Conservation (phyloP, 805 yeast species). For the Ogataea pini region DNA sequence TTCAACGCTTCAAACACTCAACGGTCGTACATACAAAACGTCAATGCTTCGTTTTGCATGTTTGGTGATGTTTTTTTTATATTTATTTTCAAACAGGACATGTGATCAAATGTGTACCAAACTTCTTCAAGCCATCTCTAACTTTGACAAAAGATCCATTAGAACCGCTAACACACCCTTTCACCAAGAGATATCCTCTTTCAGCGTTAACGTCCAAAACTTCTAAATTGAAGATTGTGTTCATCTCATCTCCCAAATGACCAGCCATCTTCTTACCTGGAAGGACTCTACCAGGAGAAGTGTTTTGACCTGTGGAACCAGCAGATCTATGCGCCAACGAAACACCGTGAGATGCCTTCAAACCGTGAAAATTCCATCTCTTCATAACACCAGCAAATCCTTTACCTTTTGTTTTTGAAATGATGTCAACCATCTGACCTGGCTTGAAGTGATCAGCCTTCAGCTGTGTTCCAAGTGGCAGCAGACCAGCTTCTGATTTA, state of each 20-base stretch:
- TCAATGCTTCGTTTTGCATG: background rate
- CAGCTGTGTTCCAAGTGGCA: slow-evolving; percentile 76
- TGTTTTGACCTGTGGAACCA: slow-evolving; percentile 96
- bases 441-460: slow-evolving; percentile 79
- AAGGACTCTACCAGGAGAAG: slow-evolving; percentile 91
- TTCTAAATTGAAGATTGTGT: slow-evolving; percentile 74
- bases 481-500: slow-evolving; percentile 59
- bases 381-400: slow-evolving; percentile 99
- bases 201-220: slow-evolving; percentile 80
- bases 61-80: background rate
- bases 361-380: slow-evolving; percentile 86
- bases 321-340: slow-evolving; percentile 91
- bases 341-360: slow-evolving; percentile 93
- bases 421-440: slow-evolving; percentile 84
- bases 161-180: slow-evolving; percentile 92
- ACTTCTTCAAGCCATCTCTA: slow-evolving; percentile 69
- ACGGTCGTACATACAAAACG: slow-evolving; percentile 1
- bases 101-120: slow-evolving; percentile 31
- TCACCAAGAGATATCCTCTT: slow-evolving; percentile 76
- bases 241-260: slow-evolving; percentile 79
- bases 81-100: slow-evolving; percentile 5
- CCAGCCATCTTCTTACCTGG: slow-evolving; percentile 99
- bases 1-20: slow-evolving; percentile 2
- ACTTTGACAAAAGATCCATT: slow-evolving; percentile 71
- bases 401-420: slow-evolving; percentile 84